Conservation (phyloP, 1,139 yeast species). For the Candida anutae region DNA sequence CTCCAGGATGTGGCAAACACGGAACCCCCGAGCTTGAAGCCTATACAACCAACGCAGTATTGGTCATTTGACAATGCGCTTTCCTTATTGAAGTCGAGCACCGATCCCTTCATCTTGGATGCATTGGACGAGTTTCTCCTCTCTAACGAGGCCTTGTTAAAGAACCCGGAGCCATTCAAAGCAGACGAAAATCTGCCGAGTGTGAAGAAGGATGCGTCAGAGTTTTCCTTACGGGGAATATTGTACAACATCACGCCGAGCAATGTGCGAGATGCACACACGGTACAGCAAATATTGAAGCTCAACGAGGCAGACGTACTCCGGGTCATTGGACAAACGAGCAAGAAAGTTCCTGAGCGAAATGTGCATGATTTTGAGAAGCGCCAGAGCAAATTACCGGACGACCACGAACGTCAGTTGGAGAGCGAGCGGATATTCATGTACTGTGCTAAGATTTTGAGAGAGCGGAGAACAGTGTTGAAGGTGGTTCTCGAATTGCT, state of each 20-base stretch:
- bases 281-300: conserved; percentile 24
- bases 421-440: conserved; percentile 23
- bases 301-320: conserved; percentile 36
- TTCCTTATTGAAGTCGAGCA: conserved; percentile 22
- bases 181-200: not conserved
- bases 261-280: conserved; percentile 31
- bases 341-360: conserved; percentile 28
- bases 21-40: conserved; percentile 17
- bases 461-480: conserved; percentile 40
- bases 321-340: conserved; percentile 37
- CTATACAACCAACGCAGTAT: conserved; percentile 30
- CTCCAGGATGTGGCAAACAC: conserved; percentile 6
- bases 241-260: conserved; percentile 26
- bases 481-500: conserved; percentile 33
- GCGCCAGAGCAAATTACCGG: conserved; percentile 27
- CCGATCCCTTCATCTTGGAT: conserved; percentile 26
- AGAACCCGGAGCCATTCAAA: conserved; percentile 30
- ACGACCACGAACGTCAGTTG: conserved; percentile 24
- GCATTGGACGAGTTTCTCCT: conserved; percentile 41
- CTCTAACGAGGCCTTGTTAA: conserved; percentile 19
- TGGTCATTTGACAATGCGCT: conserved; percentile 41
- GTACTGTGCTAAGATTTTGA: conserved; percentile 28
- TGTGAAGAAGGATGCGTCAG: conserved; percentile 12
- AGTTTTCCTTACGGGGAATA: conserved; percentile 32
- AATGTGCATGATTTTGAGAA: conserved; percentile 14